phyloP scores from a whole-genome alignment of 2,329 filamentous ascomycete genomes.

The Raffaelea arxii region DNA sequence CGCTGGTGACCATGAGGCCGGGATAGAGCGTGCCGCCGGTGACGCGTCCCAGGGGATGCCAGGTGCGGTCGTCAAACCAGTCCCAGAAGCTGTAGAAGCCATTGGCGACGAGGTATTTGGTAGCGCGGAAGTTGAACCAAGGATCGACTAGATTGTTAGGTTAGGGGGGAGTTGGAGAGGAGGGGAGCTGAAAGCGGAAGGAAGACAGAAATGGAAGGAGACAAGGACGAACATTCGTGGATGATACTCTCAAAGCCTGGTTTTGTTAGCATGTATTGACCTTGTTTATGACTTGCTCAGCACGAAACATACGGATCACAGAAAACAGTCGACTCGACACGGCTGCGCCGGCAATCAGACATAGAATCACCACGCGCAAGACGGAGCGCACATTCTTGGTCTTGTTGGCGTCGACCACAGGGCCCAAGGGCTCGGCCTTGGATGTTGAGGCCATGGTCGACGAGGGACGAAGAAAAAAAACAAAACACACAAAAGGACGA shows the following conservation, averaged over 20 bases:
- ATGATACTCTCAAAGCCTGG: slow-evolving; percentile 97
- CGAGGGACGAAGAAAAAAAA: slow-evolving; percentile 5
- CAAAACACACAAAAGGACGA: neutral
- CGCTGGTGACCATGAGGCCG: slow-evolving; percentile 97
- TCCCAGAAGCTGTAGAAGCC: slow-evolving; percentile 99
- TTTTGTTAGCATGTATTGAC: neutral
- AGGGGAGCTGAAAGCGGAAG: neutral
- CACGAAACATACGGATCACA: slow-evolving; percentile 70
- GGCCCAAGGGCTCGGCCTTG: slow-evolving; percentile 29
- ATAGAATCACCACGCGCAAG: slow-evolving; percentile 81
- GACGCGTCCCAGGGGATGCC: slow-evolving; percentile 96
- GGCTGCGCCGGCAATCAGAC: slow-evolving; percentile 82
- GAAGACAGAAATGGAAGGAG: slow-evolving; percentile 9
- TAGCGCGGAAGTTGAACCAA: slow-evolving; percentile 99
- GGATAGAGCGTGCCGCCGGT: slow-evolving; percentile 98
- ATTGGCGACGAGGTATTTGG: slow-evolving; percentile 93
- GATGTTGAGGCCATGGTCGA: slow-evolving; percentile 32
- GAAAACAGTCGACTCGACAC: slow-evolving; percentile 93
- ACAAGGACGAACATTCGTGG: slow-evolving; percentile 76
- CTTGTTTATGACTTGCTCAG: slow-evolving; percentile 1
- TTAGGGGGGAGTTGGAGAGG: slow-evolving; percentile 2
- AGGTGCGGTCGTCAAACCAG: slow-evolving; percentile 99
- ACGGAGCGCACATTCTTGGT: slow-evolving; percentile 75
- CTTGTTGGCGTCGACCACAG: slow-evolving; percentile 67
- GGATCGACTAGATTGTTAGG: slow-evolving; percentile 67